A percentile compares a stretch with the other conserved stretches of the same genome.
Evolutionary conservation across 495 filamentous ascomycete genomes (phyloP).

Genomic region (Penicillium pancosmium): DNA sequence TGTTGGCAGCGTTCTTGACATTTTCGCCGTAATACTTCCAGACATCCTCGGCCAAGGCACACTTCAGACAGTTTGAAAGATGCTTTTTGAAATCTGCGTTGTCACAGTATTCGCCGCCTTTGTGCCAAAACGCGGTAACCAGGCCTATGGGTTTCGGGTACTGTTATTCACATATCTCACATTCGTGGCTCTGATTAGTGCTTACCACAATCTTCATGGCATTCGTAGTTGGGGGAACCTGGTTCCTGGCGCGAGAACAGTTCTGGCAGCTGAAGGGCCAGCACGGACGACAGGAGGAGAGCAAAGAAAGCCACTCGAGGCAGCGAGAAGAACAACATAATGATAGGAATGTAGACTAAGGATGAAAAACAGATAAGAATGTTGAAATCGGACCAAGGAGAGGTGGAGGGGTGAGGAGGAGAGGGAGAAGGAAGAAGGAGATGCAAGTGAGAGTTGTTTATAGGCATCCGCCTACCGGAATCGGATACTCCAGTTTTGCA

Average conservation of each 20-base stretch:
- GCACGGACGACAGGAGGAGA: background rate
- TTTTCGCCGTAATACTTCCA: too few species aligned
- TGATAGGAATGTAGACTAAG: background rate
- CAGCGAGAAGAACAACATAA: background rate
- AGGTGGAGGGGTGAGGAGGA: background rate
- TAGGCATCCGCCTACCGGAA: too few species aligned
- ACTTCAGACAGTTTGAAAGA: too few species aligned
- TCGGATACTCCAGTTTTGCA: too few species aligned
- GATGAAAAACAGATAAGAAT: background rate
- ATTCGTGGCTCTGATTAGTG: background rate
- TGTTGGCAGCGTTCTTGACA: too few species aligned
- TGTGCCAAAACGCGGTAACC: too few species aligned
- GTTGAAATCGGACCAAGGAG: background rate
- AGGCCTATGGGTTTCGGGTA: too few species aligned
- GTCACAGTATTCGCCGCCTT: too few species aligned
- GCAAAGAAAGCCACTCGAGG: background rate
- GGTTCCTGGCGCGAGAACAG: conserved; percentile 23
- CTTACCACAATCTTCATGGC: conserved; percentile 54
- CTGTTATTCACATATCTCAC: conserved; percentile 6
- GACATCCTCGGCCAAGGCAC: too few species aligned
- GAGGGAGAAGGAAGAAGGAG: background rate
- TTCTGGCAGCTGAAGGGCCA: background rate
- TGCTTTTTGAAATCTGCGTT: too few species aligned
- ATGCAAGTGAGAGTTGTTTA: background rate
- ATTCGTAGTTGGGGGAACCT: conserved; percentile 48